Evolutionary conservation across 306 rosid species (phyloP).

Genomic region (Quercus agrifolia): DNA sequence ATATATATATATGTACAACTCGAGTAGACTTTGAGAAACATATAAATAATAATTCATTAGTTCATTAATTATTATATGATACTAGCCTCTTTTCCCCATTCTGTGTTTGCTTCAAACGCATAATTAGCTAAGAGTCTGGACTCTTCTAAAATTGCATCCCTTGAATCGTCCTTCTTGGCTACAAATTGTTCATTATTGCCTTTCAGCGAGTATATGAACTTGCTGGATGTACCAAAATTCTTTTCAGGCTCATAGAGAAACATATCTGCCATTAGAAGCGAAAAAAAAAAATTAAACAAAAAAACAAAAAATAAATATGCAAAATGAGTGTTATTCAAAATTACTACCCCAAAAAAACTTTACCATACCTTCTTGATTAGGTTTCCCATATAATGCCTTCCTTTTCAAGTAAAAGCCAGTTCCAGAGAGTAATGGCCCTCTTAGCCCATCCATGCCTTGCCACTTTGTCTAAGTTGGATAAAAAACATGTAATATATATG

Average conservation of each 20-base stretch:
- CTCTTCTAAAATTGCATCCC: constrained; percentile 21
- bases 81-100: constrained; percentile 48
- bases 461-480: constrained; percentile 36
- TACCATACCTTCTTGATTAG: constrained; percentile 32
- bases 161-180: neutral
- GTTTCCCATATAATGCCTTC: constrained; percentile 38
- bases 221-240: constrained; percentile 28
- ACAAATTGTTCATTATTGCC: constrained; percentile 17
- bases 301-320: neutral
- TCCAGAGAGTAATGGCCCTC: constrained; percentile 51
- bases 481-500: neutral
- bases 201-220: constrained; percentile 34
- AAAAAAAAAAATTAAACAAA: neutral
- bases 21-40: no score
- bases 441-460: constrained; percentile 53
- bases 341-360: neutral
- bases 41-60: no score
- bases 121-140: constrained; percentile 34
- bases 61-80: neutral
- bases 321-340: neutral
- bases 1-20: no score
- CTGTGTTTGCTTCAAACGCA: constrained; percentile 31
- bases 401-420: constrained; percentile 42
- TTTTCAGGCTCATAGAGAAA: constrained; percentile 13
- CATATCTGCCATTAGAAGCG: constrained; percentile 20